phyloP scores from a whole-genome alignment of 305 asterid genomes.

The Caryopteris hybrid region DNA sequence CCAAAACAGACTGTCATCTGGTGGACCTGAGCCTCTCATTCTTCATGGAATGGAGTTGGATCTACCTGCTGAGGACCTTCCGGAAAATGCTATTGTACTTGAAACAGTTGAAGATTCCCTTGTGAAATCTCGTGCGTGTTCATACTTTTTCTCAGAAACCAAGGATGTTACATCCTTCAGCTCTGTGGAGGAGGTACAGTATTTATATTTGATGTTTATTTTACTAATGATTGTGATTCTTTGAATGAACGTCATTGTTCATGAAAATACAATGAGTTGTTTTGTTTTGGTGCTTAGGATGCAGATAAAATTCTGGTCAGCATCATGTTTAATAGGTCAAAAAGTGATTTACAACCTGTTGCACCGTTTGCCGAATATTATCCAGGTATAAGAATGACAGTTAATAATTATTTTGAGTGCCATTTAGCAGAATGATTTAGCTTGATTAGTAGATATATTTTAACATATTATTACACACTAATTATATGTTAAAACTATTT shows the following conservation, averaged over 20 bases:
- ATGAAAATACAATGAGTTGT: conserved; percentile 21
- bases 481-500: conserved; percentile 16
- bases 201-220: not conserved
- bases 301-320: conserved; percentile 75
- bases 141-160: conserved; percentile 47
- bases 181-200: conserved; percentile 72
- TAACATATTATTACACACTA: conserved; percentile 13
- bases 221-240: conserved; percentile 1
- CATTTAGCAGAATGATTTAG: not conserved
- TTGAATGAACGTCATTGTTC: conserved; percentile 19
- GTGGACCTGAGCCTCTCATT: conserved; percentile 44
- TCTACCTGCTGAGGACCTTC: conserved; percentile 45
- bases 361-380: conserved; percentile 77
- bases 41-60: conserved; percentile 58
- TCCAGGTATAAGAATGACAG: conserved; percentile 54
- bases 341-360: conserved; percentile 49
- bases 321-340: conserved; percentile 69
- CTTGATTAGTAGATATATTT: not conserved
- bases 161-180: conserved; percentile 32
- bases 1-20: conserved; percentile 35
- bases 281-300: conserved; percentile 41
- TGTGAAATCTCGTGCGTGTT: conserved; percentile 47
- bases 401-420: not conserved
- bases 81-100: conserved; percentile 35
- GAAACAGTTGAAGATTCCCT: conserved; percentile 41